Evolutionary conservation across 169 alveolate genomes (phyloP).

Genomic region (Theileria equi): DNA sequence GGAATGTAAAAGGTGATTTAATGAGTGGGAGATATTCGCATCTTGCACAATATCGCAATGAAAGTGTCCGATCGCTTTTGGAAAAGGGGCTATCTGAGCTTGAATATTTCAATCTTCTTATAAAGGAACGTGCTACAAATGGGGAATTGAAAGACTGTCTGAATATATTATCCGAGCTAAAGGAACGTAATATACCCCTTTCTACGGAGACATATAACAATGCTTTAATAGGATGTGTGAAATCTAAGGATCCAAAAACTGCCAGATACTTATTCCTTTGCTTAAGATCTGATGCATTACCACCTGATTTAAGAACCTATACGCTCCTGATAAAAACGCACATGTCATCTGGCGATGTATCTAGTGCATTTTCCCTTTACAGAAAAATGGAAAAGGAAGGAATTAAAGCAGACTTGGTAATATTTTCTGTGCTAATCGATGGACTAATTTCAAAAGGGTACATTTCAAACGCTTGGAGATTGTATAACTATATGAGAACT

Average conservation of each 20-base stretch:
- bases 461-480: constrained; percentile 72
- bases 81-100: constrained; percentile 8
- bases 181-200: constrained; percentile 36
- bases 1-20: too few relatives aligned
- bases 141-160: constrained; percentile 27
- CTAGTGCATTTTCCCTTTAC: constrained; percentile 71
- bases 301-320: constrained; percentile 74
- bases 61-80: constrained; percentile 20
- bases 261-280: constrained; percentile 75
- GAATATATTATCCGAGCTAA: constrained; percentile 50
- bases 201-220: constrained; percentile 69
- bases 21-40: constrained; percentile 10
- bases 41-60: constrained; percentile 6
- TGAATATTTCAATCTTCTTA: constrained; percentile 11
- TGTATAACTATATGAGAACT: constrained; percentile 72
- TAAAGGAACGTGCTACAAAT: constrained; percentile 24
- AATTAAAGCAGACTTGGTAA: constrained; percentile 66
- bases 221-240: constrained; percentile 55
- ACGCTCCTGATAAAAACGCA: constrained; percentile 76
- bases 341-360: constrained; percentile 61
- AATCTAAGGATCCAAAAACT: constrained; percentile 50
- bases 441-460: constrained; percentile 67
- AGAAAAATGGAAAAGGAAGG: constrained; percentile 80
- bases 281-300: constrained; percentile 67
- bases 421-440: constrained; percentile 76